Evolutionary conservation across 768 basidiomycete genomes (phyloP), one percentile per base, ranked within the genome.

Genomic region (Lactarius tabidus): DNA sequence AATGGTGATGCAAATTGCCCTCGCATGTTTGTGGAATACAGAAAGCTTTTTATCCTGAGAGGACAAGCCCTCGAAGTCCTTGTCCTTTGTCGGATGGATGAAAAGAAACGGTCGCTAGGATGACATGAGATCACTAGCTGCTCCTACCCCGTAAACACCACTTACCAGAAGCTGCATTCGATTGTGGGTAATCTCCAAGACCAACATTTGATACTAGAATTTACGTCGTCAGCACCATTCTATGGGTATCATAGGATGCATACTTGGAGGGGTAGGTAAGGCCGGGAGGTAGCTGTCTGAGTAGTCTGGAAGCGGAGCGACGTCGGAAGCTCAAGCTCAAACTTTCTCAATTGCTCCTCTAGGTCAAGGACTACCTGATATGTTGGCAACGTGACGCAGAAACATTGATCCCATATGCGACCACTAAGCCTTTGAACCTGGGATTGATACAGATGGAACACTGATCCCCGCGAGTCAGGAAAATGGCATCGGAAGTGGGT

Each of bases 321-420:
- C 17, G 54, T n/a, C 1, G 71, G 71, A 36, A 72, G 63, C 5
- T 70, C 71, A 17, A 65, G 63, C 43, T 72, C 71, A 51, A 67
- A 72, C 36, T 66, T 63, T 17, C 62, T 53, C 15, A 72, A n/a
- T 53, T 72, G 43, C 6, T 68, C 66, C 35, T 72, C 71, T 35
- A 70, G 9, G 20, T 71, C 69, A 3, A 72, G 60, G 23, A 72
- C 66, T 23, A 45, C 51, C 10, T 59, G 65, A 62, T 72, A 72
- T 1, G 71, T 70, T 17, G 71, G 71, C 31, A 65, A n/a, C 7
- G 60, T 52, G 59, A 68, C 53, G 35, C 69, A 29, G 60, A 71
- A 72, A 60, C 71, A 72, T 38, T 64, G 62, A 53, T 72, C 71
- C 71, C 71, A 72, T 36, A 72, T 64, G 12, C 35, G 64, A 2